Base-by-base conservation (phyloP, 129 eudicot species). In the Saussurea involucrata region DNA sequence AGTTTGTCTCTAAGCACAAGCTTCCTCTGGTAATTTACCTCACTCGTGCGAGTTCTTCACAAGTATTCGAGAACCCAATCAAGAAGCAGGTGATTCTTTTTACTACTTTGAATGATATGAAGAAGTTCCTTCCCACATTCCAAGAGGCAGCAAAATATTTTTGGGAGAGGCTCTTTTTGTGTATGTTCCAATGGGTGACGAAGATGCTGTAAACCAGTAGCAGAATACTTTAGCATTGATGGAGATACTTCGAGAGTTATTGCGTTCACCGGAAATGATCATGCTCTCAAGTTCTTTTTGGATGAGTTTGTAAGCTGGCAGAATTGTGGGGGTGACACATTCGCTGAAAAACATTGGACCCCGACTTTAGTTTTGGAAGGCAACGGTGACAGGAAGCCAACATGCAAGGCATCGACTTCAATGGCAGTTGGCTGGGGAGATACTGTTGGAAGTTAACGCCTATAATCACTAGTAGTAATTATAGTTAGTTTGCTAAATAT, bases 41-140 rank as follows among this genome's bases (percentile, higher is more conserved):
- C 72, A 85, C 97, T 28, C 74, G 83, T 44, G 96, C 85, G 78
- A 87, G 81, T 73, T 86, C 87, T 60, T 81, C 90, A 15, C 69
- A 78, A 42, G 86, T 92, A 60, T 92, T 92, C 33, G 93, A 86
- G 80, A 84, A 81, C 81, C 93, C 96, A 69, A 88, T 92, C 24
- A 86, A 88, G 83, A 89, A 86, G 46, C 97, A 92, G 97, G 77
- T 90, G 79, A 78, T 90, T 64, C 96, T 92, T 73, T 92, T 92
- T 69, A 78, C 98, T 66, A 79, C 92, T 73, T 80, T 90, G 33
- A 78, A 68, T 27, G 93, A 87, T 68, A 82, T 90, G 5, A 85
- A 84, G 72, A 89, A 89, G 74, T 79, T 82, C 60, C 76, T 86
- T 58, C 84, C 91, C 36, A 71, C 58, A 79, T 87, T 92, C 75